phyloP scores from a whole-genome alignment of 805 yeast genomes.

The Brettanomyces nanus region DNA sequence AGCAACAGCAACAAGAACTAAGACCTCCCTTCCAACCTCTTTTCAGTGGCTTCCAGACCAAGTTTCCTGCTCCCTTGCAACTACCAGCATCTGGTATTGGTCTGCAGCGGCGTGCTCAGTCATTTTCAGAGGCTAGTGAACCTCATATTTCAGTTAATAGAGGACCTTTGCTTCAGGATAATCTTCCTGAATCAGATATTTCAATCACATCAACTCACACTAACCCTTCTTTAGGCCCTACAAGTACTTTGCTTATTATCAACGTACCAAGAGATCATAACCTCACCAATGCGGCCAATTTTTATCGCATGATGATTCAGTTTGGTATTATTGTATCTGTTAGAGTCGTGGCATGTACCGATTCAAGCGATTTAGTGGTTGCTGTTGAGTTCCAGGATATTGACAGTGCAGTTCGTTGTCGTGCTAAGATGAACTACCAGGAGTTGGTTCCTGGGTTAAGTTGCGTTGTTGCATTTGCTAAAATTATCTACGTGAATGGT shows the following conservation, averaged over 20 bases:
- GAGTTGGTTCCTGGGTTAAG: constrained; percentile 75
- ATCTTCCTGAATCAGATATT: constrained; percentile 49
- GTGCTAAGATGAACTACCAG: constrained; percentile 69
- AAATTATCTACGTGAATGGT: constrained; percentile 31
- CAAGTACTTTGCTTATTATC: constrained; percentile 68
- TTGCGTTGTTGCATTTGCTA: constrained; percentile 79
- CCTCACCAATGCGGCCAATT: constrained; percentile 44
- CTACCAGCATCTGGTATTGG: constrained; percentile 11
- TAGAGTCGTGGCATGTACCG: constrained; percentile 41
- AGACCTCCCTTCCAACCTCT: not conserved
- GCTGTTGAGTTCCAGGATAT: constrained; percentile 65
- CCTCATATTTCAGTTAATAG: too few species aligned
- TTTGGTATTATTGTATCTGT: constrained; percentile 59
- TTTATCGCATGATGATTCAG: constrained; percentile 41
- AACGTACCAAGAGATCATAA: constrained; percentile 53
- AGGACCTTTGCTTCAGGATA: constrained; percentile 36
- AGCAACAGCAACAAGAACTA: constrained; percentile 9
- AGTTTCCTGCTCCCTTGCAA: constrained; percentile 10
- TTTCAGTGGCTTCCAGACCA: not conserved
- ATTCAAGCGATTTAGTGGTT: constrained; percentile 32
- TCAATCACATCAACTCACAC: constrained; percentile 65
- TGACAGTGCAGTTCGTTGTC: constrained; percentile 74
- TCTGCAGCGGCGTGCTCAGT: constrained; percentile 17
- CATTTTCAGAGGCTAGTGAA: constrained; percentile 9
- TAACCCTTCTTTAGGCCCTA: constrained; percentile 64